These are phyloP conservation scores for Tinospora cordifolia DNA, from an alignment of 164 flowering plant species.

Conservation along the genomic window DNA sequence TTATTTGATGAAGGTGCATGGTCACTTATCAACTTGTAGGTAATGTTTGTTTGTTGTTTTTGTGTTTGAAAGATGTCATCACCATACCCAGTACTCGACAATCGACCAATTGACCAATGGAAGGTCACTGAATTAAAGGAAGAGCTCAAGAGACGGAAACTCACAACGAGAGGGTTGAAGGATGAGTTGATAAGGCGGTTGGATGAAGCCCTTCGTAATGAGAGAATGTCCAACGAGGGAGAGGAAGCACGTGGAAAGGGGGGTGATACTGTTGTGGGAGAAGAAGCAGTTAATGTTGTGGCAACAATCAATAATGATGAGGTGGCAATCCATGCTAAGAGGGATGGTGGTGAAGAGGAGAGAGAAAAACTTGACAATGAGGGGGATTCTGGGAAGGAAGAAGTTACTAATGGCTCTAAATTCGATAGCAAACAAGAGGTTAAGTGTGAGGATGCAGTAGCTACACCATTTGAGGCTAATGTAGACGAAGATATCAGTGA, in stretches of 20 bases:
- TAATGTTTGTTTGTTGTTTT: neutral
- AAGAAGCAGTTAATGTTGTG: neutral
- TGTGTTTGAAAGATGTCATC: slow-evolving; percentile 39
- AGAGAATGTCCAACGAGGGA: slow-evolving; percentile 27
- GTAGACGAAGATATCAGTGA: slow-evolving; percentile 12
- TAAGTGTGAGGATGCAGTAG: slow-evolving; percentile 13
- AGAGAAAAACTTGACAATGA: neutral
- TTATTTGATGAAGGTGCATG: neutral
- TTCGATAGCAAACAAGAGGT: slow-evolving; percentile 14
- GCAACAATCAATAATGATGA: slow-evolving; percentile 13
- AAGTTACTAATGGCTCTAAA: slow-evolving; percentile 24
- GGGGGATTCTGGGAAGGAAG: slow-evolving; percentile 25
- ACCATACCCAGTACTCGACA: slow-evolving; percentile 50
- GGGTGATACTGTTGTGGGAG: neutral
- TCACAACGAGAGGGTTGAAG: slow-evolving; percentile 67
- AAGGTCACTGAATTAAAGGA: slow-evolving; percentile 85
- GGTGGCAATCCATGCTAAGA: slow-evolving; percentile 54
- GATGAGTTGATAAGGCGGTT: slow-evolving; percentile 69
- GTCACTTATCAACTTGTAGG: neutral
- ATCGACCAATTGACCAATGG: slow-evolving; percentile 79
- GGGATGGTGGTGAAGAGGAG: slow-evolving; percentile 20
- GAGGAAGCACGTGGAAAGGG: neutral
- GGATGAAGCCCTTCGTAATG: slow-evolving; percentile 57
- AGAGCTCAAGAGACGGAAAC: slow-evolving; percentile 72
- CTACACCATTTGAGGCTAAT: slow-evolving; percentile 13